Percentiles rank a stretch among this genome's conserved stretches.
Evolutionary conservation across 352 stramenopile species (phyloP).

Genomic region (Globisporangium cederbergense): DNA sequence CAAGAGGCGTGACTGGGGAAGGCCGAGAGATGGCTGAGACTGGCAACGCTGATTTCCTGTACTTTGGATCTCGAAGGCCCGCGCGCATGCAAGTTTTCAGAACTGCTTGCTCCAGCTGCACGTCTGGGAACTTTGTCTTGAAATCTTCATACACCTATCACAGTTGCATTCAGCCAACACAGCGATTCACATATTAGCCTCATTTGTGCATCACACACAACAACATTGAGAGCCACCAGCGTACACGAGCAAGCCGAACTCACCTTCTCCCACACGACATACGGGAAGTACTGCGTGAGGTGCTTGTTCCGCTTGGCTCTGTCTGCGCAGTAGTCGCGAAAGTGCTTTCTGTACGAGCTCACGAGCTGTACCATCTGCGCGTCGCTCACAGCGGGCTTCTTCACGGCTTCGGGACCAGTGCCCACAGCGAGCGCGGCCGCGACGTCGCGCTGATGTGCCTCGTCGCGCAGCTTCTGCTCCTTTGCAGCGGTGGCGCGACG

Average conservation of each 20-base stretch:
- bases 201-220: neutral
- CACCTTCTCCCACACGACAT: slow-evolving; percentile 2
- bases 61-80: neutral
- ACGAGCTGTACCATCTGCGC: neutral
- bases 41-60: neutral
- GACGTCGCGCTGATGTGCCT: neutral
- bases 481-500: neutral
- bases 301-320: neutral
- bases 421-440: neutral
- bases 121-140: neutral
- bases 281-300: neutral
- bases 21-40: no score
- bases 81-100: neutral
- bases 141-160: neutral
- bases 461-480: neutral
- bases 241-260: neutral
- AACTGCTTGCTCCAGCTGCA: neutral
- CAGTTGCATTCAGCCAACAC: neutral
- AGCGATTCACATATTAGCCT: neutral
- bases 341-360: neutral
- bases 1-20: neutral
- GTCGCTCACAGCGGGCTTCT: neutral
- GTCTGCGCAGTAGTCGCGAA: neutral
- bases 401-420: neutral
- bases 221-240: neutral